Evolutionary conservation across 108 stramenopile species (phyloP).

Genomic region (Fragilaria crotonensis): DNA sequence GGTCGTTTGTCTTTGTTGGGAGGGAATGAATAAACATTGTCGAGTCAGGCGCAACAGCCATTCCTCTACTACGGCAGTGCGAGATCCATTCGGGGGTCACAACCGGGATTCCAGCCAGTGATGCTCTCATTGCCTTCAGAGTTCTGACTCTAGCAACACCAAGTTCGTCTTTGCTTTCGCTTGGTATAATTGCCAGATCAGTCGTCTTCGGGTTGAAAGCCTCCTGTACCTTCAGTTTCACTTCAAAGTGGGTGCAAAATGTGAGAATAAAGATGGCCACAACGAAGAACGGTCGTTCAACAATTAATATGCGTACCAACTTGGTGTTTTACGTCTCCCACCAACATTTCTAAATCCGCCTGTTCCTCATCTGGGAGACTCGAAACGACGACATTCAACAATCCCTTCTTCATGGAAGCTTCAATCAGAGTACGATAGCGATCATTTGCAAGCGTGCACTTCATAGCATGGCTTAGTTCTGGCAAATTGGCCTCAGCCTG

Average conservation of each 20-base stretch:
- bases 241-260: conserved; percentile 10
- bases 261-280: too few species aligned
- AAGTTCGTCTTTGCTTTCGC: conserved; percentile 21
- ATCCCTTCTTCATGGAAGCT: conserved; percentile 3
- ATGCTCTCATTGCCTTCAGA: conserved; percentile 68
- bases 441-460: conserved; percentile 17
- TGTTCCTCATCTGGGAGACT: conserved; percentile 45
- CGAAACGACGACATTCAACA: conserved; percentile 41
- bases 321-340: not conserved
- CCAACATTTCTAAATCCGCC: not conserved
- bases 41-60: conserved; percentile 11
- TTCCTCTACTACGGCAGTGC: conserved; percentile 19
- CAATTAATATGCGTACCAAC: too few species aligned
- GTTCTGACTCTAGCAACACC: conserved; percentile 42
- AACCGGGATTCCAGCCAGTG: conserved; percentile 67
- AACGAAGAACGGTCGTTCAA: too few species aligned
- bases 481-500: not conserved
- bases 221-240: conserved; percentile 44
- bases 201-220: conserved; percentile 52
- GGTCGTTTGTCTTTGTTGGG: conserved; percentile 23
- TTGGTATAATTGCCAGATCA: conserved; percentile 48
- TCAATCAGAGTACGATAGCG: conserved; percentile 10
- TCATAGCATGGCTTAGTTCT: not conserved
- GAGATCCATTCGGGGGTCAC: conserved; percentile 61
- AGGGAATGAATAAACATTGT: conserved; percentile 33